Percentiles rank a stretch among this genome's conserved stretches.
These are phyloP conservation scores for Rheum nobile DNA, from an alignment of 148 eudicot genomes.

Conservation along the genomic window DNA sequence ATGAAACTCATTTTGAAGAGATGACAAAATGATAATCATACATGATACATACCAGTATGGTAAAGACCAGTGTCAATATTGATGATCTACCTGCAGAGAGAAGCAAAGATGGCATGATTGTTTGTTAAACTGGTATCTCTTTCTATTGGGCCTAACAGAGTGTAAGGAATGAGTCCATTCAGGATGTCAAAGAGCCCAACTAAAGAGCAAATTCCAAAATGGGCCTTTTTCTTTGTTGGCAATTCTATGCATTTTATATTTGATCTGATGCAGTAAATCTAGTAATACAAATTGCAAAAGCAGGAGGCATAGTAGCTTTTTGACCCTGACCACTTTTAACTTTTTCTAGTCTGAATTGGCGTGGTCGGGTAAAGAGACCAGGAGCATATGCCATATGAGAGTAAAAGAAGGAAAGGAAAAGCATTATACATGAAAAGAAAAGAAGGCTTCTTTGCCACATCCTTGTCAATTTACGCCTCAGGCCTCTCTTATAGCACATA, in stretches of 20 bases:
- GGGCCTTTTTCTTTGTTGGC: background rate
- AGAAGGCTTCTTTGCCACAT: background rate
- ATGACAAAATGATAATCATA: too few relatives aligned
- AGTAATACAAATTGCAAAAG: background rate
- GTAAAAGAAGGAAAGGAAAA: background rate
- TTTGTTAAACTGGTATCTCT: background rate
- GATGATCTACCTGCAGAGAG: background rate
- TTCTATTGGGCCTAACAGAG: background rate
- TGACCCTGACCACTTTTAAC: slow-evolving; percentile 8
- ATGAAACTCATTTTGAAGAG: background rate
- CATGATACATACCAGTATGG: background rate
- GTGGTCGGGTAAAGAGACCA: slow-evolving; percentile 7
- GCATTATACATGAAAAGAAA: background rate
- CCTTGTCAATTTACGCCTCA: slow-evolving; percentile 1
- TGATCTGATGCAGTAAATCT: background rate
- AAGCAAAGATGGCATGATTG: background rate
- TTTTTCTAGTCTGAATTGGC: background rate
- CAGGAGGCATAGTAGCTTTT: slow-evolving; percentile 1
- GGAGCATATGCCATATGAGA: background rate
- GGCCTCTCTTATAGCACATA: background rate
- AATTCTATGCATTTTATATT: background rate
- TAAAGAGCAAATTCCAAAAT: background rate
- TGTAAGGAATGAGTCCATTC: background rate
- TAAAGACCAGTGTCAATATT: background rate
- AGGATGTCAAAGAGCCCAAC: background rate